These are phyloP conservation scores for Rhizophlyctis rosea DNA, from an alignment of 192 early-diverging fungal species.

Conservation along the genomic window DNA sequence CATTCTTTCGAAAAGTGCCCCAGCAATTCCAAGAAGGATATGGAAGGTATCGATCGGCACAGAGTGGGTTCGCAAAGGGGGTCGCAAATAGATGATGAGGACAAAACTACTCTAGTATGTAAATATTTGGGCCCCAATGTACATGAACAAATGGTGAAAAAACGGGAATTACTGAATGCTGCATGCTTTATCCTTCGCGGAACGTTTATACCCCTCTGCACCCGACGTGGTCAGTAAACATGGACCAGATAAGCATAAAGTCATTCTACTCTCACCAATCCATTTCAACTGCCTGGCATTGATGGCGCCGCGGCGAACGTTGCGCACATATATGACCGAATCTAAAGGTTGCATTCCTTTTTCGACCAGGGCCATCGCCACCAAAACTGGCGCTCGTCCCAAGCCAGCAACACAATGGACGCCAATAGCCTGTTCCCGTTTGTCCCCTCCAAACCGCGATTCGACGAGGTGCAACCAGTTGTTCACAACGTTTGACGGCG, in stretches of 20 bases:
- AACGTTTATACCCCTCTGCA: slow-evolving; percentile 52
- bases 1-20: slow-evolving; percentile 22
- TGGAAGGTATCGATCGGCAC: slow-evolving; percentile 17
- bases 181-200: slow-evolving; percentile 36
- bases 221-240: too few species aligned
- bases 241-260: too few species aligned
- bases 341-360: slow-evolving; percentile 74
- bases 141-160: too few species aligned
- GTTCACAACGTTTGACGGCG: slow-evolving; percentile 55
- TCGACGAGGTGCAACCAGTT: slow-evolving; percentile 70
- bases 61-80: too few species aligned
- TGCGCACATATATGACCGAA: slow-evolving; percentile 68
- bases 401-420: slow-evolving; percentile 81
- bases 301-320: slow-evolving; percentile 70
- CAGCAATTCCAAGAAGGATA: slow-evolving; percentile 21
- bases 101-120: too few species aligned
- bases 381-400: slow-evolving; percentile 74
- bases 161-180: background rate
- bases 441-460: slow-evolving; percentile 39
- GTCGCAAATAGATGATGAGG: too few species aligned
- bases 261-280: too few species aligned
- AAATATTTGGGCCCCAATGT: background rate
- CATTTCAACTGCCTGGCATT: slow-evolving; percentile 68
- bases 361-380: slow-evolving; percentile 80
- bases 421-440: slow-evolving; percentile 42